A percentile compares a stretch with the other conserved stretches of the same genome.
Evolutionary conservation across 305 asterid genomes (phyloP).

Genomic region (Lippia alba): DNA sequence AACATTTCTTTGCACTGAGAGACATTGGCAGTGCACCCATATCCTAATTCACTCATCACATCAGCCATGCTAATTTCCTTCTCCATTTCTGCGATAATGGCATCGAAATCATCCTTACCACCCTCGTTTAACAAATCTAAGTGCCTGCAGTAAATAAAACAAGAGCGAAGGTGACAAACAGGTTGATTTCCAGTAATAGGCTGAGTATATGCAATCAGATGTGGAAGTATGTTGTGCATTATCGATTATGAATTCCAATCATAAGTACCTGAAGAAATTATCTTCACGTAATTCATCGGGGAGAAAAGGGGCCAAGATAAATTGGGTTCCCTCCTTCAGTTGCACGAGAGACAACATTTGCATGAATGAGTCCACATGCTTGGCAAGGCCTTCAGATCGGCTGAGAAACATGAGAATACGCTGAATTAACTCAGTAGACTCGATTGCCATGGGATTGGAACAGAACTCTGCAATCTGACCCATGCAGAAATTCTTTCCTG

Average conservation of each 20-base stretch:
- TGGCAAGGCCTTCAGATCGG: constrained; percentile 86
- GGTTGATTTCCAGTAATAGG: constrained; percentile 13
- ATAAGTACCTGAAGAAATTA: constrained; percentile 69
- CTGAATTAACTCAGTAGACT: constrained; percentile 73
- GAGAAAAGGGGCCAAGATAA: constrained; percentile 75
- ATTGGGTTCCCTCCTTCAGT: constrained; percentile 65
- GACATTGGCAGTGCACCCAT: constrained; percentile 79
- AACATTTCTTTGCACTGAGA: constrained; percentile 86
- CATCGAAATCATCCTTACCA: constrained; percentile 82
- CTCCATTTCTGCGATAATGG: constrained; percentile 91
- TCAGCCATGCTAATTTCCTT: constrained; percentile 93
- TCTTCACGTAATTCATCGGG: constrained; percentile 68
- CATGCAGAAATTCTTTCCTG: constrained; percentile 92
- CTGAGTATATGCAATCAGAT: constrained; percentile 13
- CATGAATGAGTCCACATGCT: constrained; percentile 88
- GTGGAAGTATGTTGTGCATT: background rate
- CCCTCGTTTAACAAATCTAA: constrained; percentile 59
- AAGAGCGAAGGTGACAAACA: constrained; percentile 12
- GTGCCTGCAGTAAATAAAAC: constrained; percentile 54
- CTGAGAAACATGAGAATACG: constrained; percentile 71
- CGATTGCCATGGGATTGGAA: constrained; percentile 54
- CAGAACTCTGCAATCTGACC: constrained; percentile 73
- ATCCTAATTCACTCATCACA: constrained; percentile 89
- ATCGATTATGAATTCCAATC: constrained; percentile 8
- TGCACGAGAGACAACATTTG: constrained; percentile 78